These are phyloP conservation scores for Colletotrichum lini DNA, from an alignment of 2,329 filamentous ascomycete species.

Conservation along the genomic window DNA sequence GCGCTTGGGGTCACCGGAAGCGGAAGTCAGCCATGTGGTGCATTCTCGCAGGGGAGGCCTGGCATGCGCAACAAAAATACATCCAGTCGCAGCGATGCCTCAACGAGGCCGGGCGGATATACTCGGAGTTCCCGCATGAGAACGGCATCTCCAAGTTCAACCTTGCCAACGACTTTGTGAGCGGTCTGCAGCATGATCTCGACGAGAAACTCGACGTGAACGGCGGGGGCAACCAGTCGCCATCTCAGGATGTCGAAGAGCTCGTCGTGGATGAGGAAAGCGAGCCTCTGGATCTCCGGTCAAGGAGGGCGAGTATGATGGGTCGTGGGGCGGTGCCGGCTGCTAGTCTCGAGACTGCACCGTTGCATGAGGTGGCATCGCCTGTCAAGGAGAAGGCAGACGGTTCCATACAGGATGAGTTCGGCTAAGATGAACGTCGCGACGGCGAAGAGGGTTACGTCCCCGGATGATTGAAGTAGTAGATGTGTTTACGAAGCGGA, in stretches of 20 bases:
- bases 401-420: slow-evolving; percentile 42
- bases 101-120: slow-evolving; percentile 74
- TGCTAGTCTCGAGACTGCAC: slow-evolving; percentile 65
- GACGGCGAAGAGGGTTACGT: neutral
- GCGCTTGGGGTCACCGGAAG: slow-evolving; percentile 78
- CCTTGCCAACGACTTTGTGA: slow-evolving; percentile 66
- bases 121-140: slow-evolving; percentile 64
- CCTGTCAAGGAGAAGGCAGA: slow-evolving; percentile 33
- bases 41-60: slow-evolving; percentile 85
- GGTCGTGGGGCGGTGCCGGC: slow-evolving; percentile 57
- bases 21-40: slow-evolving; percentile 94
- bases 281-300: slow-evolving; percentile 68
- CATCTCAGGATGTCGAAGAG: slow-evolving; percentile 54
- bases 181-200: slow-evolving; percentile 64
- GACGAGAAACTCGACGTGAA: slow-evolving; percentile 61
- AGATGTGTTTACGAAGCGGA: slow-evolving; percentile 36
- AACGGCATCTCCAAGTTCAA: slow-evolving; percentile 67
- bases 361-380: slow-evolving; percentile 52
- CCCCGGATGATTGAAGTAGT: neutral
- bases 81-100: slow-evolving; percentile 85
- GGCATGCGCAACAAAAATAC: slow-evolving; percentile 83
- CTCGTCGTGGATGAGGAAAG: slow-evolving; percentile 65
- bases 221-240: slow-evolving; percentile 46
- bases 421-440: slow-evolving; percentile 35
- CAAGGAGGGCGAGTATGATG: slow-evolving; percentile 70